Base-by-base conservation (phyloP, 441 rosid genomes). In the Corymbia calophylla region DNA sequence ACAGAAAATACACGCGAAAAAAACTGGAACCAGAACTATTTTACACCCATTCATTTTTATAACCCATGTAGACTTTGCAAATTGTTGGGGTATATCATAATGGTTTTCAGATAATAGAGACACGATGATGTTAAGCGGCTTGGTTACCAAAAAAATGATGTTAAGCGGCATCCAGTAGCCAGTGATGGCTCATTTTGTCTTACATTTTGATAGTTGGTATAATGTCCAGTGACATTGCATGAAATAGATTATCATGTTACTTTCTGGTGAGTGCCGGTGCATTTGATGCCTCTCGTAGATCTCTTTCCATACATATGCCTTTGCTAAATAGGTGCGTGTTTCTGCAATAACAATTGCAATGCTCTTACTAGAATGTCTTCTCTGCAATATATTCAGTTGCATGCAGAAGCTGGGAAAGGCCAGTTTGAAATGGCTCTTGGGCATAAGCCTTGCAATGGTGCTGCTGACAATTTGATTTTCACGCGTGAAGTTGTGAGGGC, bases 381-480 rank as follows among this genome's bases (percentile, higher is more conserved):
- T 44, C 85, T 49, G 77, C 87, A 62, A 56, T 73, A 39, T 88
- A 77, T 88, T 87, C 91, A 98, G 99, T 89, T 97, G 88, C 99
- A 97, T 91, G 94, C 95, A 49, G 99, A 98, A 95, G 93, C 97
- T 88, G 99, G 98, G 88, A 95, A 96, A 92, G 99, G 99, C 87
- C 99, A 98, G 91, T 96, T 93, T 93, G 99, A 98, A 93, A 70
- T 96, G 53, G 96, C 97, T 87, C 86, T 98, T 88, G 97, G 95
- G 84, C 95, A 97, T 92, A 92, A 92, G 84, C 35, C 93, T 53
- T 92, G 97, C 89, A 68, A 90, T 25, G 32, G 73, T 80, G 97
- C 99, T 89, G 99, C 99, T 19, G 98, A 97, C 92, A 94, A 96
- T 87, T 93, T 97, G 92, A 94, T 98, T 89, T 97, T 93, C 91